phyloP scores from a whole-genome alignment of 192 early-diverging fungal species.

The Umbelopsis vinacea region DNA sequence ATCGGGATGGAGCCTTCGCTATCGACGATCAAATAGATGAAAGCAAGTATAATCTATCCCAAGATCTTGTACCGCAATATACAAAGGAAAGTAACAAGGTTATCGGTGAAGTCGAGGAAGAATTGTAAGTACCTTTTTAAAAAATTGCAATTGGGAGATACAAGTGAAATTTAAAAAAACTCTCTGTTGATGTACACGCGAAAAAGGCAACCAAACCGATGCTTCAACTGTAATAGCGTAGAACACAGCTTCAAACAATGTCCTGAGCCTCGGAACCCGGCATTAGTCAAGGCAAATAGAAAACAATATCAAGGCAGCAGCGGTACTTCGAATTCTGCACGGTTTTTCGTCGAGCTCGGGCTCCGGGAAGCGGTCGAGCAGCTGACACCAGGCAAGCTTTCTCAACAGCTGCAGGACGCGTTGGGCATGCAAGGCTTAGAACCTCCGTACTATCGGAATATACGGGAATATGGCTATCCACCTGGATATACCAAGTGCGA shows the following conservation, averaged over 20 bases:
- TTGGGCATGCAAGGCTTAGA: neutral
- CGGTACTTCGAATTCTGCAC: neutral
- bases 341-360: slow-evolving; percentile 9
- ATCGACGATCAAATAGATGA: slow-evolving; percentile 5
- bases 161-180: neutral
- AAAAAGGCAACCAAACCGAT: slow-evolving; percentile 1
- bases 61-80: neutral
- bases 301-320: neutral
- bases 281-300: slow-evolving; percentile 1
- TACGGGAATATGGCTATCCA: neutral
- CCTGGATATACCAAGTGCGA: neutral
- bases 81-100: neutral
- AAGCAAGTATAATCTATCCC: neutral
- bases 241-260: slow-evolving; percentile 15
- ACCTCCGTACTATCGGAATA: slow-evolving; percentile 9
- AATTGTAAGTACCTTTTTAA: neutral
- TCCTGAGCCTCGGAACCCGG: neutral
- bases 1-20: neutral
- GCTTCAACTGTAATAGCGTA: slow-evolving; percentile 8
- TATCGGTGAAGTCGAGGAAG: neutral
- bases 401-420: neutral
- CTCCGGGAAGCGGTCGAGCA: slow-evolving; percentile 1
- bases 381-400: neutral
- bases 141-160: too few relatives aligned
- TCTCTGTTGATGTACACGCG: neutral